Evolutionary conservation across 2,329 filamentous ascomycete species (phyloP), one percentile per base, ranked within the genome.

Genomic region (Fulvia fulva): DNA sequence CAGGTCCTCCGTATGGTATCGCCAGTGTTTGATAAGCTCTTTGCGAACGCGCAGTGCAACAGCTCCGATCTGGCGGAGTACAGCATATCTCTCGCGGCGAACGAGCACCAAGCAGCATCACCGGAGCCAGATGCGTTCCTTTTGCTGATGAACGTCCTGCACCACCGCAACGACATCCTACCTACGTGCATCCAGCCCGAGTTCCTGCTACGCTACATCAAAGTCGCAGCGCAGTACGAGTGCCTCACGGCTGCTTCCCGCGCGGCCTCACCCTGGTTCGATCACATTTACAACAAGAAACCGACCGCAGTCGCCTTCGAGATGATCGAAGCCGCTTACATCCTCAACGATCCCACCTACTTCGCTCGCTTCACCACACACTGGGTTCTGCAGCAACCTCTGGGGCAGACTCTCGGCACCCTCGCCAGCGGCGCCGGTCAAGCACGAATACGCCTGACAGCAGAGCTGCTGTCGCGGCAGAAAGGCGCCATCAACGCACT

Each of bases 281-380:
- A 70, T 61, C 56, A 63, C 41, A 59, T 71, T 55, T 68, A 64
- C 63, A 55, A 55, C 62, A 58, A 55, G 25, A 25, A 37, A 28
- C 16, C 26, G 19, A 54, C 60, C 37, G 37, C 56, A 4, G 28
- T 53, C 23, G 54, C 58, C 37, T 64, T 65, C 51, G 55, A 62
- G 19, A 61, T 67, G 51, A 58, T 70, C 43, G 60, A 70, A 54
- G 65, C 67, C 1, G 58, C 65, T 12, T 64, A 60, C 45, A 22
- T 66, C 30, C 65, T 70, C 56, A 63, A 70, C 52, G 68, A 71
- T 51, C 62, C 69, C 16, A 52, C 63, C 54, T 70, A 58, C 55
- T 70, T 70, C 62, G 62, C 67, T 3, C 64, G 68, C 45, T 68
- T 70, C 61, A 66, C 67, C 11, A 57, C 62, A 16, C 63, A 60